Base-by-base conservation (phyloP, 2,329 filamentous ascomycete species). In the Didymella arachidicola region DNA sequence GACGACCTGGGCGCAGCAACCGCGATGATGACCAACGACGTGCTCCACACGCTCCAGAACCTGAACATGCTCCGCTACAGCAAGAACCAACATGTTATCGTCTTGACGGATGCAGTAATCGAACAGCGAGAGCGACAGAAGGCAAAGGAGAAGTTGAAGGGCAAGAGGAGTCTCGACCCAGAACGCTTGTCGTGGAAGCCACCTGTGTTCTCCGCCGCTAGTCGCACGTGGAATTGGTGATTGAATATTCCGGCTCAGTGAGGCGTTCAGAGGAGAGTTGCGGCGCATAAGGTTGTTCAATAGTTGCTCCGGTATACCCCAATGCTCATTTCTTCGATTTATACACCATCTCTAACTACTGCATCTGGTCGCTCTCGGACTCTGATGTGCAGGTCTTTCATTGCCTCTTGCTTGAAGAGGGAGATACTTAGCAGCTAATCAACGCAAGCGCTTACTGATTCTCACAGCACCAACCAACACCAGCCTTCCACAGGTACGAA, bases 21-120 rank as follows among this genome's bases (percentile, higher is more conserved):
- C 8, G 90, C 93, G 2, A 98, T 99, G 94, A 98, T 94, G n/a
- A 93, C 93, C 6, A 92, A 93, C 70, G 95, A 99, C 75, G 94
- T 99, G 14, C 88, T 98, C 77, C 93, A 97, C 76, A 98, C 95
- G 0, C 79, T 99, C 50, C 93, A 97, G 74, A 93, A 93, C 56
- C 82, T 97, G 60, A 95, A 94, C 75, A 96, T 99, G 91, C 86
- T 98, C 73, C 86, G 95, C 44, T 98, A 98, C 74, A 92, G 93
- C 70, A 96, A 96, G 82, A 93, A 93, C 65, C 93, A 97, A 73
- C 95, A 98, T 82, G 94, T 98, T 76, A 91, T 99, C 67, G 92
- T 98, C 25, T 83, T 99, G 30, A 93, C 94, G 0, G 90, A 95
- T 63, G 88, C 91, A 59, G 85, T 97, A 50, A 83, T 97, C 43